Conservation (phyloP, 2,329 filamentous ascomycete genomes). For the Ceratocystiopsis minuta region DNA sequence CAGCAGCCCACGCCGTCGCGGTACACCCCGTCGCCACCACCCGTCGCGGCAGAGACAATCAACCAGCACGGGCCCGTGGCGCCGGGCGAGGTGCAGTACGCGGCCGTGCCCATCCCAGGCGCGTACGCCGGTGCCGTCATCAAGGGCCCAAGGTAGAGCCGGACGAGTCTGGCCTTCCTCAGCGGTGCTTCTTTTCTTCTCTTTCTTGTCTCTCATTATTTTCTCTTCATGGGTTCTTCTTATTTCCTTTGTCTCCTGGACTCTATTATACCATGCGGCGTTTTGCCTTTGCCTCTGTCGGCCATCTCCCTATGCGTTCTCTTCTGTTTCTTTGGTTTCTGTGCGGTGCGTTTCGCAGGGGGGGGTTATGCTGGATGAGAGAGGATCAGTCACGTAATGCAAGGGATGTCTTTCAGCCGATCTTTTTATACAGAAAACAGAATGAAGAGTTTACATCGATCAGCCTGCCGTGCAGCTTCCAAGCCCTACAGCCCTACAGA, state of each 20-base stretch:
- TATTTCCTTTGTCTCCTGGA: background rate
- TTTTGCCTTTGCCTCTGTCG: background rate
- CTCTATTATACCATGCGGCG: conserved; percentile 6
- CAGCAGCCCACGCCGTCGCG: conserved; percentile 11
- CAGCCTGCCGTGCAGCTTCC: no score
- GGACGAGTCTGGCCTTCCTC: conserved; percentile 1
- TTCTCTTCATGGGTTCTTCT: no score
- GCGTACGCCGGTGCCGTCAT: conserved; percentile 48
- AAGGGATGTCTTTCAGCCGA: no score
- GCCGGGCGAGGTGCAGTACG: conserved; percentile 70
- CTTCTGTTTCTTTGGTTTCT: no score
- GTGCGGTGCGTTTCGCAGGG: no score
- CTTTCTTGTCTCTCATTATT: conserved; percentile 5
- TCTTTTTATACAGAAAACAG: no score
- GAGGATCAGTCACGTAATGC: no score
- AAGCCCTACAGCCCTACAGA: no score
- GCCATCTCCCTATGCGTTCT: no score
- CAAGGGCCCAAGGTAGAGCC: conserved; percentile 25
- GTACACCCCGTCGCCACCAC: conserved; percentile 15
- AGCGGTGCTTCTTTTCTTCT: background rate
- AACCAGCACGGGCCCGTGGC: conserved; percentile 51
- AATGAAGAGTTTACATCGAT: no score
- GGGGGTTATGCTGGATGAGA: no score
- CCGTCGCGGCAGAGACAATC: conserved; percentile 23
- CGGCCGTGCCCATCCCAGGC: conserved; percentile 71